These are phyloP conservation scores for Cymbopogon citratus DNA, from an alignment of 176 grass and related monocot species.

Conservation along the genomic window DNA sequence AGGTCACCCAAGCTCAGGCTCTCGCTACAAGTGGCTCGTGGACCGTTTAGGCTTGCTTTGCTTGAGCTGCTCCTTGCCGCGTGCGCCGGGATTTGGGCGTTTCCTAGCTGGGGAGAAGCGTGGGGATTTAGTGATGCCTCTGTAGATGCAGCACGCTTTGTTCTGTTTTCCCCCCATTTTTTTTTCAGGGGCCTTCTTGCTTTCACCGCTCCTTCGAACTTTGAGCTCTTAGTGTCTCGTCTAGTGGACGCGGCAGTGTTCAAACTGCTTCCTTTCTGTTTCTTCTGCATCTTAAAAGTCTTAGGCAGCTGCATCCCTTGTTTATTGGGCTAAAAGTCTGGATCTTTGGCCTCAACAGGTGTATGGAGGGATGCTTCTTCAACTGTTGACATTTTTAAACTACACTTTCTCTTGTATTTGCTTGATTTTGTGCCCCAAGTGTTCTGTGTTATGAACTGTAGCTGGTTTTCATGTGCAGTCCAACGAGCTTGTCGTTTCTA, in stretches of 20 bases:
- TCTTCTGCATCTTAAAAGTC: conserved; percentile 4
- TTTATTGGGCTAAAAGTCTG: neutral
- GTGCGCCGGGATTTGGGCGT: conserved; percentile 26
- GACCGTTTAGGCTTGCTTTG: neutral
- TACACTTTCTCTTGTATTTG: conserved; percentile 9
- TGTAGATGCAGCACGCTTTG: conserved; percentile 31
- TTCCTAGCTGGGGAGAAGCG: conserved; percentile 15
- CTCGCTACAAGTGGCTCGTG: neutral
- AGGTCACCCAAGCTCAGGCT: neutral
- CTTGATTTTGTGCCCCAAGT: conserved; percentile 1
- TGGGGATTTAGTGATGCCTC: conserved; percentile 41
- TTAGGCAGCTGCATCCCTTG: conserved; percentile 13
- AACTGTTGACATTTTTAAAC: neutral
- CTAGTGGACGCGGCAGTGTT: neutral
- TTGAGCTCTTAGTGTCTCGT: neutral
- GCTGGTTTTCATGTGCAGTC: neutral
- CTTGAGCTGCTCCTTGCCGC: conserved; percentile 15
- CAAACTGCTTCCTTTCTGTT: neutral
- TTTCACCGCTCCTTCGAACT: neutral
- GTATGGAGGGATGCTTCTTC: neutral
- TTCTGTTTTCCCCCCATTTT: neutral
- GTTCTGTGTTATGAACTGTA: neutral
- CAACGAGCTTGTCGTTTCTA: neutral
- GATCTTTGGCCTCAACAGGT: conserved; percentile 17
- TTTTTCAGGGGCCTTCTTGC: neutral